Evolutionary conservation across 768 basidiomycete species (phyloP), one percentile per base, ranked within the genome.

Genomic region (Podaxis mareebaensis): DNA sequence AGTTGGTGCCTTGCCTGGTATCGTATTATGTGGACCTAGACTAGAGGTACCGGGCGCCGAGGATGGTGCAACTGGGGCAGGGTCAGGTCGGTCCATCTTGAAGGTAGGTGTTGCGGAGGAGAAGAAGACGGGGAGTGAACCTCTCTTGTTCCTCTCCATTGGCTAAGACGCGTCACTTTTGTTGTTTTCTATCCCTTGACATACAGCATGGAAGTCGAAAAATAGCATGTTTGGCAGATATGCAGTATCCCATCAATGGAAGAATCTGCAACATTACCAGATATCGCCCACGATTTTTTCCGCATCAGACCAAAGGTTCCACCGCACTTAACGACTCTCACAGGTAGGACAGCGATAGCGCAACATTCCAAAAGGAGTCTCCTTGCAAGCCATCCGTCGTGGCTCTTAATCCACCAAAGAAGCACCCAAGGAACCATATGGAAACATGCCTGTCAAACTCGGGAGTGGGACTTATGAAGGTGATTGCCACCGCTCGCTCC

Each of bases 181-280:
- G 36, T 53, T 59, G 11, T 10, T 30, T 10, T 10, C 13, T 42
- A 22, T 8, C 13, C 26, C 38, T 51, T 59, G 58, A 59, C 49
- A 59, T 30, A 20, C 15, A 42, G 53, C 54, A 39, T 28, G 55
- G 59, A 55, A 56, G 60, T 44, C 60, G 53, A 44, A 39, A 20
- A 26, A 6, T 42, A 42, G 12, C 40, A 42, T 42, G 17, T 6
- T 15, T 17, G 40, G 7, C 17, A 22, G n/a, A 46, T 46, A 46
- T 46, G 15, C 20, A 15, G 4, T 6, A 44, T 44, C 33, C 10
- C n/a, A n/a, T 44, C n/a, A 17, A 17, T 44, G n/a, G n/a, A n/a
- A 13, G n/a, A 4, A 12, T 44, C 11, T 10, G 7, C 44, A 46
- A 20, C 4, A 46, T 46, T 46, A 6, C 44, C 2, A 10, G 5